Evolutionary conservation across 768 basidiomycete species (phyloP).

Genomic region (Rhizopogon vesiculosus): DNA sequence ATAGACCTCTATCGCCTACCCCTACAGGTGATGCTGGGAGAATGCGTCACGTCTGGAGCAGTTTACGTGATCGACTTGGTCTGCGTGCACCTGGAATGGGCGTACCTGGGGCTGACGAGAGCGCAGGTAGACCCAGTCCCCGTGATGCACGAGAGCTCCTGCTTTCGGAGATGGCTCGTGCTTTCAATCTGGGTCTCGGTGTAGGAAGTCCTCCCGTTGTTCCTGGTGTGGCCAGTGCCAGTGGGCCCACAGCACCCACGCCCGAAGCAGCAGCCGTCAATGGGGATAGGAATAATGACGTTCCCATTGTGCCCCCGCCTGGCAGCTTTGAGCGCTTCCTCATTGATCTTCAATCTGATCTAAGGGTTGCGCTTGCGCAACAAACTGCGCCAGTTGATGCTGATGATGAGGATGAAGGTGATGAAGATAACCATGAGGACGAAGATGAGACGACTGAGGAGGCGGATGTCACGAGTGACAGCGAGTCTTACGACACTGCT

Average conservation of each 20-base stretch:
- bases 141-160: constrained; percentile 62
- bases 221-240: constrained; percentile 7
- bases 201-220: constrained; percentile 24
- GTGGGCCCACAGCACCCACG: constrained; percentile 4
- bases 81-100: constrained; percentile 31
- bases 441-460: neutral
- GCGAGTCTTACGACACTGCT: constrained; percentile 1
- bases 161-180: constrained; percentile 78
- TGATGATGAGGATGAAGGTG: constrained; percentile 10
- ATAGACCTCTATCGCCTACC: constrained; percentile 37
- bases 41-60: constrained; percentile 64
- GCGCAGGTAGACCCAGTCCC: constrained; percentile 8
- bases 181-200: constrained; percentile 70
- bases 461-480: neutral
- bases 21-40: constrained; percentile 35
- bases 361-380: constrained; percentile 57
- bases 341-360: constrained; percentile 70
- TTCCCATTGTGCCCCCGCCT: constrained; percentile 36
- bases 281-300: constrained; percentile 4
- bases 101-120: constrained; percentile 4
- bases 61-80: constrained; percentile 63
- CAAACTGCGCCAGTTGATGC: constrained; percentile 12
- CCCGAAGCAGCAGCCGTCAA: neutral
- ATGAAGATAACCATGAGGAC: constrained; percentile 10
- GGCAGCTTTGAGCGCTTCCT: constrained; percentile 81